These are phyloP conservation scores for Pichia manshurica DNA, from an alignment of 805 yeast genomes.

Conservation along the genomic window DNA sequence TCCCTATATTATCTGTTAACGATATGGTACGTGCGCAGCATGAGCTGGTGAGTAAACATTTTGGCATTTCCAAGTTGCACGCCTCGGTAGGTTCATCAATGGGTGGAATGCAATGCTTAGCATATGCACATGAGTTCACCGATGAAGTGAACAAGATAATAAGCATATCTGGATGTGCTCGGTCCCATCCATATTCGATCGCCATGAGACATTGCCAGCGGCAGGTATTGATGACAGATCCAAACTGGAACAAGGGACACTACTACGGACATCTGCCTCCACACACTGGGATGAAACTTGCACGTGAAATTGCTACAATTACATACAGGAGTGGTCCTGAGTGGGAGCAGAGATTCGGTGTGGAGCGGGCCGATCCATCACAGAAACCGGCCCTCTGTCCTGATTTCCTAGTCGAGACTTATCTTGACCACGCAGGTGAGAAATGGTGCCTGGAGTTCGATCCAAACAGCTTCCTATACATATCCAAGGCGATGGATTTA, in stretches of 20 bases:
- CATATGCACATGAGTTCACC: constrained; percentile 80
- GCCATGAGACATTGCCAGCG: constrained; percentile 92
- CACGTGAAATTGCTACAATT: constrained; percentile 89
- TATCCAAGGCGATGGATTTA: constrained; percentile 91
- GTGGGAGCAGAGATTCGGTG: constrained; percentile 91
- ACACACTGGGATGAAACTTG: constrained; percentile 90
- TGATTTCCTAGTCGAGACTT: constrained; percentile 87
- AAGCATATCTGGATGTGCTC: constrained; percentile 86
- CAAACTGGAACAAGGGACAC: constrained; percentile 89
- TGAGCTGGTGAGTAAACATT: constrained; percentile 53
- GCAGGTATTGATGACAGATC: constrained; percentile 90
- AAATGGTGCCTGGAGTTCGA: constrained; percentile 89
- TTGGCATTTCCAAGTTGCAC: constrained; percentile 58
- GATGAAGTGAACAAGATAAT: constrained; percentile 67
- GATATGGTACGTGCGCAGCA: constrained; percentile 92
- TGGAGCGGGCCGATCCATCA: constrained; percentile 76
- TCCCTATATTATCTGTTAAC: constrained; percentile 78
- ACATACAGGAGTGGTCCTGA: constrained; percentile 95
- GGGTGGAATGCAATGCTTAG: constrained; percentile 99
- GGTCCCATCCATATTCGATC: constrained; percentile 90
- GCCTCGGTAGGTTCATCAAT: constrained; percentile 88
- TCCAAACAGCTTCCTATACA: constrained; percentile 80
- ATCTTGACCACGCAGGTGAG: constrained; percentile 91
- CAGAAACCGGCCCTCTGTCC: constrained; percentile 86
- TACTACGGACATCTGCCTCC: constrained; percentile 75